Base-by-base conservation (phyloP, 352 stramenopile species). In the Phytophthora pluvialis region DNA sequence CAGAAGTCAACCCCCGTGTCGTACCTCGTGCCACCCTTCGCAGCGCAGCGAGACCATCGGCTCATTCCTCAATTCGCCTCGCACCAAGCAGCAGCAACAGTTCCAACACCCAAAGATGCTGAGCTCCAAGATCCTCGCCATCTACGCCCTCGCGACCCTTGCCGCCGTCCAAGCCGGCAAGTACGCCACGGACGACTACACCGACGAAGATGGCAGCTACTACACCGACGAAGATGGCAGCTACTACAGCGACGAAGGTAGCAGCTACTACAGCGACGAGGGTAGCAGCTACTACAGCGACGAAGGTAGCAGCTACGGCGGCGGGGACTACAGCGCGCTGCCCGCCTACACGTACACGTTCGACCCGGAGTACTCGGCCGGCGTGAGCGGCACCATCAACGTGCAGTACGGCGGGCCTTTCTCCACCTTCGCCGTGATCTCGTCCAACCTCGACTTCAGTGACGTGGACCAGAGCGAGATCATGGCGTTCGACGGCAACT, bases 371-470 rank as follows among this genome's bases (percentile, higher is more conserved):
- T 68, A 57, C 13, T 66, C 79, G 3, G 79, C 58, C 0, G 79
- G 77, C 10, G 59, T 83, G 29, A 73, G 80, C 18, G 77, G 77
- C 40, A 47, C 25, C 53, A 77, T 85, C 58, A 61, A 64, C 8
- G 76, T 85, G 4, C 42, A 81, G 38, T 89, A 87, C 66, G 66
- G 46, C 12, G 60, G 60, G 1, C 58, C 67, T 0, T 69, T 53
- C 38, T 74, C 59, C 57, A 76, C 67, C 28, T 80, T 76, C 50
- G 75, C 67, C n/a, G 66, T 58, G n/a, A 75, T 89, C 52, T 57
- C 59, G 2, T 59, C 68, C 36, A 18, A 77, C 0, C 64, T 86
- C 9, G 75, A 89, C 70, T 89, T 89, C 52, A 76, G 33, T 25
- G 57, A 72, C 45, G 70, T 85, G 42, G 60, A 81, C 47, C 25